Conservation (phyloP, 352 stramenopile species). For the Phytophthora tentaculata region DNA sequence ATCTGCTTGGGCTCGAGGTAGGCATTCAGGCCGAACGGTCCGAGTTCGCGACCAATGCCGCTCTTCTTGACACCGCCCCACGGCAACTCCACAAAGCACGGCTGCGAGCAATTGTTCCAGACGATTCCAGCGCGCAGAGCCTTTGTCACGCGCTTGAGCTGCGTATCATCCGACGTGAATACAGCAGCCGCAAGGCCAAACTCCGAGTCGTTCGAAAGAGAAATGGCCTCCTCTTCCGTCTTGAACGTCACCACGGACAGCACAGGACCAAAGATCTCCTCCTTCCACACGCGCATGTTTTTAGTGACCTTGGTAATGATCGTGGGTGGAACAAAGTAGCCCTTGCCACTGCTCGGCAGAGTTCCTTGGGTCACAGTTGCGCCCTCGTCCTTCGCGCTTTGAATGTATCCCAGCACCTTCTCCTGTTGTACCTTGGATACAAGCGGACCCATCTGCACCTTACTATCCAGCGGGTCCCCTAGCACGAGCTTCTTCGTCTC, state of each 20-base stretch:
- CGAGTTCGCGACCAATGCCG: conserved; percentile 75
- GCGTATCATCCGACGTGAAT: conserved; percentile 59
- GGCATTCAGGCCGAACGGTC: conserved; percentile 47
- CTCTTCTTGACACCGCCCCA: conserved; percentile 90
- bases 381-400: conserved; percentile 53
- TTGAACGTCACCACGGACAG: conserved; percentile 88
- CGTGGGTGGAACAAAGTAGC: conserved; percentile 82
- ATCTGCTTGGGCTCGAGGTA: too few species aligned
- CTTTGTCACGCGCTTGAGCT: conserved; percentile 68
- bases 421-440: conserved; percentile 75
- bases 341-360: conserved; percentile 25
- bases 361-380: conserved; percentile 48
- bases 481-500: conserved; percentile 69
- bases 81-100: conserved; percentile 53
- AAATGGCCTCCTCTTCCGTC: conserved; percentile 83
- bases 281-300: conserved; percentile 77
- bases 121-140: conserved; percentile 29
- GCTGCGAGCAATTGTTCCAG: conserved; percentile 36
- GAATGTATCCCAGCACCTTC: conserved; percentile 76
- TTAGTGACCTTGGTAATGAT: conserved; percentile 71
- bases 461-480: conserved; percentile 57
- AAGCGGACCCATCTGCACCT: conserved; percentile 77
- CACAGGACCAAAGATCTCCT: conserved; percentile 93
- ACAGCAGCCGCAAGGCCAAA: conserved; percentile 81
- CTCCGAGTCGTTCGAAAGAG: conserved; percentile 42